Base-by-base conservation (phyloP, 192 early-diverging fungal species). In the Backusella morwellensis region DNA sequence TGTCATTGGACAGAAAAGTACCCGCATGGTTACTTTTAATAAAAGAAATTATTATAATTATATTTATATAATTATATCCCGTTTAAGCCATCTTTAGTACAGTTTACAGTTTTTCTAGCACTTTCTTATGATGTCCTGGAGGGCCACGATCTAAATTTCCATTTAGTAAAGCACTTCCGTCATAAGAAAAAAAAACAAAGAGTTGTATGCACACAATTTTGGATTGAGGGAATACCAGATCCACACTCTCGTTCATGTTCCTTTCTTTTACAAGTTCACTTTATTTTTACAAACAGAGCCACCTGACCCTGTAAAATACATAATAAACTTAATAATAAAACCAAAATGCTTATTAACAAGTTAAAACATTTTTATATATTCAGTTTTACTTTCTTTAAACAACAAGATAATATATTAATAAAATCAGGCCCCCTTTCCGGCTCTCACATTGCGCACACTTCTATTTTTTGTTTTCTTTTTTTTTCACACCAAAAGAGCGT, bases 11-110 rank as follows among this genome's bases (percentile, higher is more conserved):
- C 19, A 77, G 23, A 29, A 35, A 44, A 11, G 50, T 71, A 29
- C 68, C 74, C 44, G 75, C 72, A 72, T 80, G 78, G 78, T 50
- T 80, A 75, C 47, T n/a, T 80, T 75, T 17, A 80, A 76, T 52
- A 80, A 80, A 66, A 75, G 47, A 50, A 50, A 50, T 50, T 50
- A 50, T n/a, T 50, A 14, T 21, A 21, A 54, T 21, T 52, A 59
- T 59, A 23, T 59, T 59, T 59, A 26, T 59, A 21, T 9, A 59
- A 56, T 23, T 59, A 59, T 59, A 59, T 59, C 56, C 56, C 56
- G 56, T 59, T 59, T 59, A 59, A 59, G 56, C 56, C 56, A 59
- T 59, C 23, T 59, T 59, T 59, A 59, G 56, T 12, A 59, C 56
- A 4, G 8, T 21, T 54, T 38, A 38, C 36, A 38, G 38, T 40